phyloP scores from a whole-genome alignment of 2,329 filamentous ascomycete species.

The Colletotrichum sp. region DNA sequence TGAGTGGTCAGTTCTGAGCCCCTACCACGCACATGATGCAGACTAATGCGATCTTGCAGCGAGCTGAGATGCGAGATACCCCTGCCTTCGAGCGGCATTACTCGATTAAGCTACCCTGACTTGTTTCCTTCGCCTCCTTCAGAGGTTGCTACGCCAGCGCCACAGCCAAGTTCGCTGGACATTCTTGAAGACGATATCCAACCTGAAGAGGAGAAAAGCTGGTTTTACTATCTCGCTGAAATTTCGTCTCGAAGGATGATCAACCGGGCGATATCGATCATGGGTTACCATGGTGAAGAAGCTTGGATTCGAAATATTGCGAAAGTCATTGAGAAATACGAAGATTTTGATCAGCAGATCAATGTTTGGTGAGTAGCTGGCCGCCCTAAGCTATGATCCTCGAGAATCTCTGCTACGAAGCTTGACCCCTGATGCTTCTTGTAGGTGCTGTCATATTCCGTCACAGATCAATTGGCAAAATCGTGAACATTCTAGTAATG shows the following conservation, averaged over 20 bases:
- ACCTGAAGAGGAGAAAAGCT: slow-evolving; percentile 28
- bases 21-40: background rate
- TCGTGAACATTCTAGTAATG: slow-evolving; percentile 15
- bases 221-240: slow-evolving; percentile 35
- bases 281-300: slow-evolving; percentile 19
- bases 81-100: slow-evolving; percentile 18
- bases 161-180: background rate
- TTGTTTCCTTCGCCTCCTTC: slow-evolving; percentile 32
- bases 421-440: background rate
- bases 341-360: slow-evolving; percentile 27
- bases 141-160: slow-evolving; percentile 6
- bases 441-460: slow-evolving; percentile 20
- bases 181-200: slow-evolving; percentile 17
- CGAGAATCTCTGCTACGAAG: background rate
- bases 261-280: slow-evolving; percentile 6
- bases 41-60: background rate
- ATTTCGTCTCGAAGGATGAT: slow-evolving; percentile 32
- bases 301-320: slow-evolving; percentile 25
- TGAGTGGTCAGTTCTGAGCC: slow-evolving; percentile 26
- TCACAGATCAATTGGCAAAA: slow-evolving; percentile 20
- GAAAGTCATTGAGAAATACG: slow-evolving; percentile 21
- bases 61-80: slow-evolving; percentile 22
- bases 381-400: background rate
- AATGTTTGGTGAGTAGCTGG: slow-evolving; percentile 23
- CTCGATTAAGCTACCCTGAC: slow-evolving; percentile 30